Conservation (phyloP, 495 filamentous ascomycete species). For the Hypoxylon lienhwacheense region DNA sequence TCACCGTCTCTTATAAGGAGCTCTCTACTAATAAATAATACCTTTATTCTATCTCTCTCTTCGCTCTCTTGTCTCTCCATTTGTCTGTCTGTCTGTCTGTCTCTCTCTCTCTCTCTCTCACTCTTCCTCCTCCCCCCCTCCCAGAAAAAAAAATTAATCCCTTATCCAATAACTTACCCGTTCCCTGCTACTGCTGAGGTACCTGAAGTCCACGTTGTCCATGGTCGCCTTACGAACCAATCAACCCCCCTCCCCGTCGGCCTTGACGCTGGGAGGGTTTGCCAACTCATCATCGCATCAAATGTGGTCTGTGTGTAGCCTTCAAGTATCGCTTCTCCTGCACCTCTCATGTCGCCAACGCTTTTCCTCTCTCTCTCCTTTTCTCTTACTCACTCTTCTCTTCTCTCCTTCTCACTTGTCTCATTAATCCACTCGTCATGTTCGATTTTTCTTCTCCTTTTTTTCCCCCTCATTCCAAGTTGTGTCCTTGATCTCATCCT, state of each 20-base stretch:
- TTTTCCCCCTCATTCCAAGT: conserved; percentile 6
- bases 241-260: conserved; percentile 37
- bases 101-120: too few species aligned
- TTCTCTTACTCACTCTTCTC: conserved; percentile 13
- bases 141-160: too few species aligned
- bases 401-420: conserved; percentile 13
- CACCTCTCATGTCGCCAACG: conserved; percentile 30
- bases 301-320: conserved; percentile 51
- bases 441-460: not conserved
- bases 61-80: too few species aligned
- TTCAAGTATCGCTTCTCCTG: conserved; percentile 38
- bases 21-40: too few species aligned
- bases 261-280: conserved; percentile 41
- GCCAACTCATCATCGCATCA: conserved; percentile 52
- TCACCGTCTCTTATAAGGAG: too few species aligned
- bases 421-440: not conserved
- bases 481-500: not conserved
- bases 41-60: too few species aligned
- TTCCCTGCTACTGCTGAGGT: conserved; percentile 33
- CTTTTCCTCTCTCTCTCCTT: conserved; percentile 10
- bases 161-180: too few species aligned
- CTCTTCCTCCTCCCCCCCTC: too few species aligned
- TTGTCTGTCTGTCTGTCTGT: too few species aligned
- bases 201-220: conserved; percentile 42
- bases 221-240: conserved; percentile 37